These are phyloP conservation scores for Chlamydomonas sphaeroides DNA, from an alignment of 139 green algal species.

Conservation along the genomic window DNA sequence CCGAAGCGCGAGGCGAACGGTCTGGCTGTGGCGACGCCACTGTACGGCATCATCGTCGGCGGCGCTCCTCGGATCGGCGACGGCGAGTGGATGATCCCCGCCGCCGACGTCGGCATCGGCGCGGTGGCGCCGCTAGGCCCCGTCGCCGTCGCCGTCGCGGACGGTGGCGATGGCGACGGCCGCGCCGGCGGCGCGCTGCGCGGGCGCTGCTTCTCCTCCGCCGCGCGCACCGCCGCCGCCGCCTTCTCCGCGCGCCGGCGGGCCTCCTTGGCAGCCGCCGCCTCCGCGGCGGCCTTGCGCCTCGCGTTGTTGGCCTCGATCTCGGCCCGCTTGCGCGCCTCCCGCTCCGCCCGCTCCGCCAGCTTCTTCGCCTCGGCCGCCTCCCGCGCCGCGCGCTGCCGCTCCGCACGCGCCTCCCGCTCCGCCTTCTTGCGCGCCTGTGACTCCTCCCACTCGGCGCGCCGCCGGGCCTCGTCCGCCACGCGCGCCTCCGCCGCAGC, in stretches of 20 bases:
- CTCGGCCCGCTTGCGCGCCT: background rate
- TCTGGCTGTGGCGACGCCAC: background rate
- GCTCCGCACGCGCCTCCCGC: background rate
- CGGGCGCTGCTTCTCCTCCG: slow-evolving; percentile 1
- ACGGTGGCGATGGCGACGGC: background rate
- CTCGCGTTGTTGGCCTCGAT: slow-evolving; percentile 1
- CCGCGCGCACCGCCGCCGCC: background rate
- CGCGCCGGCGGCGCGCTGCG: background rate
- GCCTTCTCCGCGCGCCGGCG: background rate
- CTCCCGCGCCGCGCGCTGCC: background rate
- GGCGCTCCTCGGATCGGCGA: no score
- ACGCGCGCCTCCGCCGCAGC: background rate
- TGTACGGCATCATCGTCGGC: no score
- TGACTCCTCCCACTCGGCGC: background rate
- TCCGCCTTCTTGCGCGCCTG: slow-evolving; percentile 10
- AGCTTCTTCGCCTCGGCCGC: background rate
- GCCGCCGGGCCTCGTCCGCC: slow-evolving; percentile 9
- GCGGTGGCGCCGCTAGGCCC: background rate
- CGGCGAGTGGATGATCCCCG: background rate
- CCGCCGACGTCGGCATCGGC: background rate
- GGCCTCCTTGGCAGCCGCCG: slow-evolving; percentile 1
- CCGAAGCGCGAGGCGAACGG: no score
- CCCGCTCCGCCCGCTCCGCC: background rate
- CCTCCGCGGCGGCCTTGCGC: background rate
- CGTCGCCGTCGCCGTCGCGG: background rate